Conservation (phyloP, 805 yeast genomes). For the Candida montana region DNA sequence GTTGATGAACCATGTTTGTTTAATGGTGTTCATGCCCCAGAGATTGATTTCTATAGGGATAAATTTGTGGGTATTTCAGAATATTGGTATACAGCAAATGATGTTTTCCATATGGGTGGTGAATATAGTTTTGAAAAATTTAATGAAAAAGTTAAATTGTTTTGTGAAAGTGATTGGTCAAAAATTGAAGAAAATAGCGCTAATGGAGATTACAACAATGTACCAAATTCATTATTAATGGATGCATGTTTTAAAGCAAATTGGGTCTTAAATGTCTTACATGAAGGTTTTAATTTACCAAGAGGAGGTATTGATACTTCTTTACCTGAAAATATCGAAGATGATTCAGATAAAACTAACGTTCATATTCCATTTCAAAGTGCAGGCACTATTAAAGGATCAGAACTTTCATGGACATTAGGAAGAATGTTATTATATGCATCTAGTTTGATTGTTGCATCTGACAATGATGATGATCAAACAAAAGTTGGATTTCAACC, state of each 20-base stretch:
- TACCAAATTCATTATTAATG: slow-evolving; percentile 51
- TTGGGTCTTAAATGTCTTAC: slow-evolving; percentile 87
- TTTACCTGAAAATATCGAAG: slow-evolving; percentile 20
- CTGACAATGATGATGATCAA: background rate
- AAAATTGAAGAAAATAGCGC: slow-evolving; percentile 43
- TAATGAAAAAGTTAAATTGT: slow-evolving; percentile 58
- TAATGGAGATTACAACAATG: slow-evolving; percentile 51
- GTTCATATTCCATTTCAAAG: slow-evolving; percentile 67
- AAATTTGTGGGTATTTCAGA: slow-evolving; percentile 92
- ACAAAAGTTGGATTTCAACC: slow-evolving; percentile 21
- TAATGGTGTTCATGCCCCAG: slow-evolving; percentile 93
- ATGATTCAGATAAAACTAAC: slow-evolving; percentile 19
- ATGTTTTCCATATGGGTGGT: slow-evolving; percentile 84
- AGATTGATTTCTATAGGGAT: slow-evolving; percentile 70
- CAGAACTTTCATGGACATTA: slow-evolving; percentile 91
- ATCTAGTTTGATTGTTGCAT: slow-evolving; percentile 38
- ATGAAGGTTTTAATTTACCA: slow-evolving; percentile 90
- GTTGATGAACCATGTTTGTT: slow-evolving; percentile 85
- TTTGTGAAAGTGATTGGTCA: slow-evolving; percentile 76
- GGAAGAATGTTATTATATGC: slow-evolving; percentile 86
- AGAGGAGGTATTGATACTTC: slow-evolving; percentile 50
- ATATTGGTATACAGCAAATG: slow-evolving; percentile 96
- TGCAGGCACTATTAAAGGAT: slow-evolving; percentile 72
- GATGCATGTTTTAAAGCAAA: slow-evolving; percentile 91
- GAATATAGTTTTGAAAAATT: slow-evolving; percentile 73